Evolutionary conservation across 768 basidiomycete genomes (phyloP).

Genomic region (Auricularia sp.): DNA sequence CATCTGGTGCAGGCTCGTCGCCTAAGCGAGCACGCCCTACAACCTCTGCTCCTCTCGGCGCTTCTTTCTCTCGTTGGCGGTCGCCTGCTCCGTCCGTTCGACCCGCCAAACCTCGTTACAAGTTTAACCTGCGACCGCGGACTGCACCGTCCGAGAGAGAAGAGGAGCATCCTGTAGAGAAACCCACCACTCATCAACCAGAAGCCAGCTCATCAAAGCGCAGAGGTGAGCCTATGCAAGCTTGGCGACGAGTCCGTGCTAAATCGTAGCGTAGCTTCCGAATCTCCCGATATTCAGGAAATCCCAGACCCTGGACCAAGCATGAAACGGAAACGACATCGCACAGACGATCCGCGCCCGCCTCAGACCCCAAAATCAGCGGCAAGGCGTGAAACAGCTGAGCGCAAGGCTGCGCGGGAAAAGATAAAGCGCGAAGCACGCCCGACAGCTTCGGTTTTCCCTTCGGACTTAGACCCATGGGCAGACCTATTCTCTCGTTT

Average conservation of each 20-base stretch:
- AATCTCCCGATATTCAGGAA: neutral
- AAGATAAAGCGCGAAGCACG: neutral
- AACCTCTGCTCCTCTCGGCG: too few species aligned
- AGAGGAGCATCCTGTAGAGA: too few species aligned
- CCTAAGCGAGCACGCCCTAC: too few species aligned
- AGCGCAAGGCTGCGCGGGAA: neutral
- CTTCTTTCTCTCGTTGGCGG: too few species aligned
- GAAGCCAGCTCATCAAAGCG: neutral
- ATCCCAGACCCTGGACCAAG: neutral
- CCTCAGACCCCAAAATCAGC: neutral
- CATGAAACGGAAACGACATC: neutral
- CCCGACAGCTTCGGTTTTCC: neutral
- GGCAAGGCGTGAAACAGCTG: neutral
- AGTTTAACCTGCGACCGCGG: too few species aligned
- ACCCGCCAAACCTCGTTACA: too few species aligned
- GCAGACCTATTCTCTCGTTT: neutral
- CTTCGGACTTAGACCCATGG: neutral
- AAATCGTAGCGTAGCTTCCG: neutral
- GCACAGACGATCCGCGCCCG: neutral
- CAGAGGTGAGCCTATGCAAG: neutral
- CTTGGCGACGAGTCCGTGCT: neutral
- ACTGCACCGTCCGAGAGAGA: too few species aligned
- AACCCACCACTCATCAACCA: too few species aligned
- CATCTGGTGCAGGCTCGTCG: too few species aligned
- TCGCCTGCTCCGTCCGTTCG: too few species aligned